Evolutionary conservation across 768 basidiomycete genomes (phyloP).

Genomic region (Rhizopogon vesiculosus): DNA sequence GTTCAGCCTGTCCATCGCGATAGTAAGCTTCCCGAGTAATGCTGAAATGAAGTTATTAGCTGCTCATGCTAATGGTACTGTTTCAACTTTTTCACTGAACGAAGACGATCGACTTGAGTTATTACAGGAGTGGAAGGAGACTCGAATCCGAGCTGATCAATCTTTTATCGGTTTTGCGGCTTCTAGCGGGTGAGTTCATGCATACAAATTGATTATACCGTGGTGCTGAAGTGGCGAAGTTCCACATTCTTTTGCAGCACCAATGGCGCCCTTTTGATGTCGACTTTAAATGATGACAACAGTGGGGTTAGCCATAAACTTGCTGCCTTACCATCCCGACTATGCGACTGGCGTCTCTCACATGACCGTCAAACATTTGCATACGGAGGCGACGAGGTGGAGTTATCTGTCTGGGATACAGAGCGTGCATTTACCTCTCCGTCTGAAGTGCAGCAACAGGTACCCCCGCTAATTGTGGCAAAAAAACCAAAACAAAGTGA

Average conservation of each 20-base stretch:
- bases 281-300: slow-evolving; percentile 24
- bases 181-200: slow-evolving; percentile 40
- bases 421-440: slow-evolving; percentile 46
- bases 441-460: slow-evolving; percentile 12
- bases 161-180: slow-evolving; percentile 59
- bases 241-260: slow-evolving; percentile 66
- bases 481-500: slow-evolving; percentile 55
- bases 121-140: slow-evolving; percentile 58
- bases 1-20: slow-evolving; percentile 12
- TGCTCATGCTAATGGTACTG: slow-evolving; percentile 57
- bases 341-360: slow-evolving; percentile 65
- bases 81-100: slow-evolving; percentile 38
- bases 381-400: slow-evolving; percentile 86
- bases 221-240: slow-evolving; percentile 16
- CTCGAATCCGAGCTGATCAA: slow-evolving; percentile 45
- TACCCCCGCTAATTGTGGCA: slow-evolving; percentile 8
- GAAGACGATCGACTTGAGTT: slow-evolving; percentile 37
- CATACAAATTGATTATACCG: neutral
- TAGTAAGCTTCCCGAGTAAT: slow-evolving; percentile 15
- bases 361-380: slow-evolving; percentile 52
- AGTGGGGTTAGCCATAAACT: slow-evolving; percentile 19
- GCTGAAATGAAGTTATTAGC: slow-evolving; percentile 60
- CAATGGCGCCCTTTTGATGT: slow-evolving; percentile 64
- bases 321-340: slow-evolving; percentile 58
- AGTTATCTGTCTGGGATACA: slow-evolving; percentile 75